phyloP scores from a whole-genome alignment of 2,329 filamentous ascomycete genomes.

The Arthroderma sp. region DNA sequence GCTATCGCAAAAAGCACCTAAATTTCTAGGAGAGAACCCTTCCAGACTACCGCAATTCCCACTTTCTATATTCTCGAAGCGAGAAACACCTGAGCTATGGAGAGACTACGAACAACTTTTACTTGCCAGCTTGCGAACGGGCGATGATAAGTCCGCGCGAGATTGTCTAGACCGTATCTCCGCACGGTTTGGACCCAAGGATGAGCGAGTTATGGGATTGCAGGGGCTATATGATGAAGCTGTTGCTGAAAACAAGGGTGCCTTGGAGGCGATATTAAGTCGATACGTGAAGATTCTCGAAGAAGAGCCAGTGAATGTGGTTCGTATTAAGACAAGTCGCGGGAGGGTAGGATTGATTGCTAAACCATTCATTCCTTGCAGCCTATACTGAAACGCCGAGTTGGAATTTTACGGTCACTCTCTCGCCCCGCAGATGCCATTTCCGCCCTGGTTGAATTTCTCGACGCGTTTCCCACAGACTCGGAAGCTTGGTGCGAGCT shows the following conservation, averaged over 20 bases:
- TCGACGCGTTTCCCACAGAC: constrained; percentile 79
- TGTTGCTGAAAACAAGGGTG: constrained; percentile 51
- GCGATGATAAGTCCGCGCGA: constrained; percentile 66
- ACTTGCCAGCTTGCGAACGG: constrained; percentile 67
- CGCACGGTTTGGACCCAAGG: constrained; percentile 65
- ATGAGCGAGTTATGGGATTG: constrained; percentile 77
- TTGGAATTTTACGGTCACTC: constrained; percentile 65
- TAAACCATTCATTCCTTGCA: constrained; percentile 21
- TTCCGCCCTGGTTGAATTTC: constrained; percentile 55
- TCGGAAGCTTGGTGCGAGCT: constrained; percentile 89
- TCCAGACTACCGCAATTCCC: constrained; percentile 36
- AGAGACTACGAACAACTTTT: constrained; percentile 75
- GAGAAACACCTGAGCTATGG: constrained; percentile 72
- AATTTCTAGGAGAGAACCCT: constrained; percentile 36
- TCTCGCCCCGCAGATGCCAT: constrained; percentile 60
- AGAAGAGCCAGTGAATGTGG: constrained; percentile 66
- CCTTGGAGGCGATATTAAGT: constrained; percentile 56
- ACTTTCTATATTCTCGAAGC: constrained; percentile 36
- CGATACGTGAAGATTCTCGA: constrained; percentile 65
- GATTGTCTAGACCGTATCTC: constrained; percentile 62
- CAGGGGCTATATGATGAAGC: constrained; percentile 77
- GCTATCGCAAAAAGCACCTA: constrained; percentile 30
- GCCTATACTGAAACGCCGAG: constrained; percentile 73
- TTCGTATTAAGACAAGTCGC: constrained; percentile 21
- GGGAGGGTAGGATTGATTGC: not conserved